These are phyloP conservation scores for Elsinoe arachidis DNA, from an alignment of 2,329 filamentous ascomycete species.

Conservation along the genomic window DNA sequence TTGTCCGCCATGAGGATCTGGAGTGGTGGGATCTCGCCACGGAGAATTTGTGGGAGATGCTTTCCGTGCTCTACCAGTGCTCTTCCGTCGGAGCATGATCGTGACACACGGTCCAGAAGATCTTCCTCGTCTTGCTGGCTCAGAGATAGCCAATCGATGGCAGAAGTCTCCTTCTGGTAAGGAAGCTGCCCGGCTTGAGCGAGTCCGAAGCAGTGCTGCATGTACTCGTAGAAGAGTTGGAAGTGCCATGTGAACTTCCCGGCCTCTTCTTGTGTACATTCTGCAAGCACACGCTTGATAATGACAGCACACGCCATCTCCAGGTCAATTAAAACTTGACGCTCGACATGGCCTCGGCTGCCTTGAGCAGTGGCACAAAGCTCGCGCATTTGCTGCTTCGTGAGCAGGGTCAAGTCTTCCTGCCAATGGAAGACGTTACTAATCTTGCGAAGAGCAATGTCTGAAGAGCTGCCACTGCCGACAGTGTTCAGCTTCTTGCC, in stretches of 20 bases:
- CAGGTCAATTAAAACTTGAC: not conserved
- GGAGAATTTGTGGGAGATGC: not conserved
- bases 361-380: not conserved
- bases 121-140: not conserved
- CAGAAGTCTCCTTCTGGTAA: not conserved
- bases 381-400: not conserved
- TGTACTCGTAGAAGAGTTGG: not conserved
- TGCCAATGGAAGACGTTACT: not conserved
- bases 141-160: not conserved
- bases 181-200: not conserved
- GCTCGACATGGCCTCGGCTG: not conserved
- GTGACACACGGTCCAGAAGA: not conserved
- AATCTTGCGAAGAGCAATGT: not conserved
- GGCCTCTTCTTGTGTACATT: not conserved
- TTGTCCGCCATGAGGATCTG: constrained; percentile 14
- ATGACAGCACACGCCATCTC: not conserved
- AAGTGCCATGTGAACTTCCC: not conserved
- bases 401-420: not conserved
- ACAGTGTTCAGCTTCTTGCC: not conserved
- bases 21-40: not conserved
- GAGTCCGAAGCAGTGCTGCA: not conserved
- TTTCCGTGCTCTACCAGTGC: not conserved
- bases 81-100: not conserved
- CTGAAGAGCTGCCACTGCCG: not conserved
- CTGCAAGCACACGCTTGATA: not conserved